phyloP scores from a whole-genome alignment of 2,329 filamentous ascomycete genomes.

The Cladophialophora bantiana region DNA sequence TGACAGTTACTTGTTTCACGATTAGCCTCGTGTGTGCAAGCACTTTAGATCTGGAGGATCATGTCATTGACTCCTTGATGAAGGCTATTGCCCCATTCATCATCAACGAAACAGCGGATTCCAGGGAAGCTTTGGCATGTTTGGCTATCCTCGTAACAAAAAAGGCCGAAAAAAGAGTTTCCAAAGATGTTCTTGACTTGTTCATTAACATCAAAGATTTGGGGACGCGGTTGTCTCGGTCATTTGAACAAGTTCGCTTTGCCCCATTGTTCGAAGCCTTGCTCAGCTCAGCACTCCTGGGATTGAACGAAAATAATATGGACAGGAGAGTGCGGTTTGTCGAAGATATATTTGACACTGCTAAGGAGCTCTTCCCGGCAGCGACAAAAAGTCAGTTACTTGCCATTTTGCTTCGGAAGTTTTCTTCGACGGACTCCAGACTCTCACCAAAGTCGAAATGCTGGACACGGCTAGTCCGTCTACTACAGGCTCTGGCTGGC shows the following conservation, averaged over 20 bases:
- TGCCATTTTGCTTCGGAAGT: slow-evolving; percentile 28
- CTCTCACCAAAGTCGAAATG: slow-evolving; percentile 49
- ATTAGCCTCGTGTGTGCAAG: slow-evolving; percentile 83
- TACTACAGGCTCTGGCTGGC: slow-evolving; percentile 71
- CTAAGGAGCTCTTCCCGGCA: slow-evolving; percentile 33
- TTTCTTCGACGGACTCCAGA: slow-evolving; percentile 15
- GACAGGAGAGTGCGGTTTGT: slow-evolving; percentile 37
- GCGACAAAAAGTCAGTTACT: slow-evolving; percentile 17
- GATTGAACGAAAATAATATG: slow-evolving; percentile 41
- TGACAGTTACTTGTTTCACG: slow-evolving; percentile 91
- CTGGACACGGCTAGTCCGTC: slow-evolving; percentile 69
- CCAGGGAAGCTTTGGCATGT: slow-evolving; percentile 75
- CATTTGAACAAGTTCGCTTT: slow-evolving; percentile 38
- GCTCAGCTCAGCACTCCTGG: slow-evolving; percentile 25
- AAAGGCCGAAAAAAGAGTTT: slow-evolving; percentile 72
- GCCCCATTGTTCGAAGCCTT: slow-evolving; percentile 23
- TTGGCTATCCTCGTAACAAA: slow-evolving; percentile 83
- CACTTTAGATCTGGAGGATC: slow-evolving; percentile 80
- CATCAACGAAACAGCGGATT: slow-evolving; percentile 70
- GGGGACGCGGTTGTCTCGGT: slow-evolving; percentile 46
- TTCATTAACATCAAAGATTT: slow-evolving; percentile 47
- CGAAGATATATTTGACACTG: slow-evolving; percentile 29
- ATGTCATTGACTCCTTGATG: slow-evolving; percentile 85
- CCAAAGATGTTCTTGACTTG: slow-evolving; percentile 70
- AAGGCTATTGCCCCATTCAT: slow-evolving; percentile 82